Evolutionary conservation across 768 basidiomycete species (phyloP), one percentile per base, ranked within the genome.

Genomic region (Russula olivacea): DNA sequence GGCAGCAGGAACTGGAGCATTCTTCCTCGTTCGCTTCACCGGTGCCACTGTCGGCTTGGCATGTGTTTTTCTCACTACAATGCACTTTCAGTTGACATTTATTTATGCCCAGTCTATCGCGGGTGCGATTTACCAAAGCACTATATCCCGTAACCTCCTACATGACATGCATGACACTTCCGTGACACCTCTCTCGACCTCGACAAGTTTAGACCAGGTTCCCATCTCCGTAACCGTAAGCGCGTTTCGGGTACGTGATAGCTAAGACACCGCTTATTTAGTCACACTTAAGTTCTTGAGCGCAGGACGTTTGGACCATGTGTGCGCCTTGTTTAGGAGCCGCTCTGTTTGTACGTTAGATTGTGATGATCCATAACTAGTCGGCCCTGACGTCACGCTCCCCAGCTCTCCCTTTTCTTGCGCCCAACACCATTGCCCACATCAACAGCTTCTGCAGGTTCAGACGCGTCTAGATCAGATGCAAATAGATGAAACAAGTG

Each of bases 1-100:
- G 56, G 90, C 91, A 4, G 81, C 84, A 23, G 88, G 89, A 34
- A 93, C 91, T 11, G 87, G 89, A 70, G 90, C 89, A 12, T 93
- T 93, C 73, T 93, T 93, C 74, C 79, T 93, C 59, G 89, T 91
- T 50, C 81, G 91, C 49, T 93, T 93, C 74, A 92, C 90, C 41
- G 91, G 91, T 10, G 89, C 91, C 36, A 91, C 91, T 2, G 78
- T 87, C 43, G 91, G 91, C 64, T 74, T 93, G 76, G 91, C 90
- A 72, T 68, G 86, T 71, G 14, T 59, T 36, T 36, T 51, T 32
- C 23, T 43, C 23, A 34, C 10, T 32, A 25, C 34, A 28, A 51
- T 48, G 41, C 50, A 55, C 54, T 32, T 32, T 40, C 38, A 65
- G 36, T 61, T 66, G 51, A 53, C 55, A 59, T 55, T 36, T 30